Evolutionary conservation across 176 grass and related monocot species (phyloP).

Genomic region (Typha latifolia): DNA sequence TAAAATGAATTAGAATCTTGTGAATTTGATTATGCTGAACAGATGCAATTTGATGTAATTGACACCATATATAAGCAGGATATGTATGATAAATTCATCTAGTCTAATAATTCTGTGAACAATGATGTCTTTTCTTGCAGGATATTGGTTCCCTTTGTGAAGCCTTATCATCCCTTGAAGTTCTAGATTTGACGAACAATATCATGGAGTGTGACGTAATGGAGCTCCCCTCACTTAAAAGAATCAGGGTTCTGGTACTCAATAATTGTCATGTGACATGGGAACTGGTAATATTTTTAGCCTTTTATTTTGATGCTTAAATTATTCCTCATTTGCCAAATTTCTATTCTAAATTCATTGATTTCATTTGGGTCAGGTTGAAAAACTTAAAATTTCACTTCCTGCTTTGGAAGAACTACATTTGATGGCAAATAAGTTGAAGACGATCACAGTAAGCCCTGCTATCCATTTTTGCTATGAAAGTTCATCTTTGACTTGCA

Average conservation of each 20-base stretch:
- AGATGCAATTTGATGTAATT: too few relatives aligned
- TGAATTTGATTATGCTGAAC: too few relatives aligned
- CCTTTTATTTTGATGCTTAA: slow-evolving; percentile 3
- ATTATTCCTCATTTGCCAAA: background rate
- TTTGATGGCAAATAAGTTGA: slow-evolving; percentile 74
- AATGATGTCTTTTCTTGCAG: slow-evolving; percentile 21
- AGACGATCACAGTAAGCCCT: slow-evolving; percentile 47
- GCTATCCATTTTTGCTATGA: background rate
- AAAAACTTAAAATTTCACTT: slow-evolving; percentile 58
- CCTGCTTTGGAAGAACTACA: slow-evolving; percentile 58
- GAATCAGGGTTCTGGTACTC: slow-evolving; percentile 64
- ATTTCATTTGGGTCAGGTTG: slow-evolving; percentile 34
- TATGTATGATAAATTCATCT: background rate
- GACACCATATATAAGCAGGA: too few relatives aligned
- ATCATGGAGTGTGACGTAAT: slow-evolving; percentile 48
- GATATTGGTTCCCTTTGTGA: slow-evolving; percentile 73
- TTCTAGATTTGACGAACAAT: slow-evolving; percentile 87
- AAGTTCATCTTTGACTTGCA: background rate
- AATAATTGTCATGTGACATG: slow-evolving; percentile 68
- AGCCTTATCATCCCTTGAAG: slow-evolving; percentile 65
- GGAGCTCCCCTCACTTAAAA: slow-evolving; percentile 37
- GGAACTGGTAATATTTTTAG: slow-evolving; percentile 48
- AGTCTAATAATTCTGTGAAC: slow-evolving; percentile 1
- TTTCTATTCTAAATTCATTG: slow-evolving; percentile 18
- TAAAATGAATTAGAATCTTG: too few relatives aligned